Percentiles rank a stretch among this genome's conserved stretches.
Conservation (phyloP, 1,284 basidiomycete species). For the Afroboletus lepidellus region DNA sequence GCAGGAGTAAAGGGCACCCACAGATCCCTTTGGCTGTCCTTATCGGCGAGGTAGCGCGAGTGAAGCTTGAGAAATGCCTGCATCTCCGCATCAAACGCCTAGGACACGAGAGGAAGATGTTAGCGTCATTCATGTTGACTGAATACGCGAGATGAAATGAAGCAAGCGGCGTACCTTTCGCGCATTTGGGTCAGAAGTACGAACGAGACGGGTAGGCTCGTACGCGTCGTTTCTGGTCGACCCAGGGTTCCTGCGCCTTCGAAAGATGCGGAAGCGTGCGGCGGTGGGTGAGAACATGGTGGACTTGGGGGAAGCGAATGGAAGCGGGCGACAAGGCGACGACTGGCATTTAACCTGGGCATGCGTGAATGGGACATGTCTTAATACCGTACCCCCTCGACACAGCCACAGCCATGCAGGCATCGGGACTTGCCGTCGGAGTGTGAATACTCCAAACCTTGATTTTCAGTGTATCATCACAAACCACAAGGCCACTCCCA, state of each 20-base stretch:
- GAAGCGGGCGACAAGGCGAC: slow-evolving; percentile 7
- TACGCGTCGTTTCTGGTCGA: slow-evolving; percentile 81
- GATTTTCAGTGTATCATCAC: slow-evolving; percentile 35
- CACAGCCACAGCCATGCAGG: slow-evolving; percentile 8
- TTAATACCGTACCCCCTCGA: too few species aligned
- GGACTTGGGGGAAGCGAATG: slow-evolving; percentile 20
- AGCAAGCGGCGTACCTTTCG: slow-evolving; percentile 64
- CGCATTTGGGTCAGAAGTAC: slow-evolving; percentile 73
- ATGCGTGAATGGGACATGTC: slow-evolving; percentile 23
- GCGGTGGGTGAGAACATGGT: slow-evolving; percentile 23
- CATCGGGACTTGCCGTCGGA: slow-evolving; percentile 30
- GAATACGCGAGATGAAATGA: slow-evolving; percentile 8
- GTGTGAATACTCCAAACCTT: slow-evolving; percentile 31
- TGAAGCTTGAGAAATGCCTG: slow-evolving; percentile 97
- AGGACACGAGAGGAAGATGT: neutral
- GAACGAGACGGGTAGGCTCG: slow-evolving; percentile 90
- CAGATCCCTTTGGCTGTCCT: slow-evolving; percentile 90
- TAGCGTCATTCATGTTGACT: slow-evolving; percentile 28
- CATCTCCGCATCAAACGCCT: slow-evolving; percentile 96
- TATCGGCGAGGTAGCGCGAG: slow-evolving; percentile 92
- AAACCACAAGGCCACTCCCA: slow-evolving; percentile 22
- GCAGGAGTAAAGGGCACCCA: slow-evolving; percentile 43
- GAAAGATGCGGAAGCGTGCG: slow-evolving; percentile 20
- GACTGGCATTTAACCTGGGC: slow-evolving; percentile 24
- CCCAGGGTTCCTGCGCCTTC: slow-evolving; percentile 21